A percentile compares a stretch with the other conserved stretches of the same genome.
Evolutionary conservation across 129 eudicot genomes (phyloP).

Genomic region (Chrysanthemum seticuspe): DNA sequence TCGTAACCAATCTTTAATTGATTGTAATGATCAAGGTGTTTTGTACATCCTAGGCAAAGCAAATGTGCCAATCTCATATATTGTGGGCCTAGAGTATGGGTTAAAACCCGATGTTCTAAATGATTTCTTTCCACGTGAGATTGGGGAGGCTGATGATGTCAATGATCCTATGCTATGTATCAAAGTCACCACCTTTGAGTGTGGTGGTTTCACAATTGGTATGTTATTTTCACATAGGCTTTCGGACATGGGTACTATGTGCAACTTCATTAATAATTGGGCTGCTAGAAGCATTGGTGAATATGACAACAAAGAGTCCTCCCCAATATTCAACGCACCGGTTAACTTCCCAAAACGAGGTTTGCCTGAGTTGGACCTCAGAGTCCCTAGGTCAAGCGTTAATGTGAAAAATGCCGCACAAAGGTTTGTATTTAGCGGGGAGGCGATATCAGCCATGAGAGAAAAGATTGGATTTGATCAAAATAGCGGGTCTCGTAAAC

Average conservation of each 20-base stretch:
- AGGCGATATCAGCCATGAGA: slow-evolving; percentile 22
- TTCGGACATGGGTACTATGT: slow-evolving; percentile 11
- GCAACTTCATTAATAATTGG: slow-evolving; percentile 25
- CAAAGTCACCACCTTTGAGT: background rate
- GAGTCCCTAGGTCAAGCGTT: slow-evolving; percentile 7
- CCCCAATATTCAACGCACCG: slow-evolving; percentile 7
- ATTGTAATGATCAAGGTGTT: too few species aligned
- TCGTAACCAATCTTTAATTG: too few species aligned
- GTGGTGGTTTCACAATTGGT: too few species aligned
- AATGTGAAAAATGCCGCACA: background rate
- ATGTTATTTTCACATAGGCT: background rate
- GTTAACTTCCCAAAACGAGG: slow-evolving; percentile 15
- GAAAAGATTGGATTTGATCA: background rate
- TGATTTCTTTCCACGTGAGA: too few species aligned
- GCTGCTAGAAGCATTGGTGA: slow-evolving; percentile 13
- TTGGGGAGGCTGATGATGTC: too few species aligned
- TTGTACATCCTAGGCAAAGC: too few species aligned
- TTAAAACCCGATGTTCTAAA: too few species aligned
- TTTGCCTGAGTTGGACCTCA: slow-evolving; percentile 3
- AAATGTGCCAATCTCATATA: too few species aligned
- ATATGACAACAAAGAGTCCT: background rate
- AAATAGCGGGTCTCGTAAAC: background rate
- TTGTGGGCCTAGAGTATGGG: too few species aligned
- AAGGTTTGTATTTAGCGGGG: slow-evolving; percentile 12
- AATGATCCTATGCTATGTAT: background rate